Evolutionary conservation across 2,329 filamentous ascomycete genomes (phyloP), one percentile per base, ranked within the genome.

Genomic region (Lachnellula cervina): DNA sequence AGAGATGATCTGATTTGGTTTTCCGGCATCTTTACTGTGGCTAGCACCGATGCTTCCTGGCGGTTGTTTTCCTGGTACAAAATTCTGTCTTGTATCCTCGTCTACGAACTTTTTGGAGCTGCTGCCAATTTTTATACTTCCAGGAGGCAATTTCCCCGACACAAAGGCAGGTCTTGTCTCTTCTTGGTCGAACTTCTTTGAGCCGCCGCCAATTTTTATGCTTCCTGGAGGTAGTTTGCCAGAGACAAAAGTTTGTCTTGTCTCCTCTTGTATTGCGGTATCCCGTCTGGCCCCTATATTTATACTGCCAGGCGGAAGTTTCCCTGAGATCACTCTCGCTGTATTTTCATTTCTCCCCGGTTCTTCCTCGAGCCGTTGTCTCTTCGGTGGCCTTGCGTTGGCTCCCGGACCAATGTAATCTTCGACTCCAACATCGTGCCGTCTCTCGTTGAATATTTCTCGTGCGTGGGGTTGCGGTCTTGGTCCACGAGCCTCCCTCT

Each of bases 1-100:
- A 5, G 94, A 97, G 23, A 96, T 87, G 56, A 97, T 81, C 64
- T 89, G 83, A 52, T 77, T 76, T 25, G 76, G 75, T 56, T 76
- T 74, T 51, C 66, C 60, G 59, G 65, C 67, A 53, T 57, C 63
- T 57, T 43, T 76, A 69, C 55, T 68, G 48, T 65, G 65, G 51
- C 65, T 61, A 61, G 64, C 23, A 51, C 58, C 57, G 55, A 62
- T 59, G 65, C 68, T 66, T 49, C 56, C 65, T n/a, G 61, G 44
- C 17, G 63, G 61, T 6, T 63, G 49, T 34, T 65, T 63, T 38
- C 61, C 62, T 34, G 63, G 60, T 6, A 59, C 52, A 58, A 50
- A 25, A 38, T 23, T 43, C 16, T 21, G 40, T 34, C 50, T 23
- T 11, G 34, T 37, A 32, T 59, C 60, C 23, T 58, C 59, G 19